Conservation (phyloP, 106 monocot species). For the Dactylorhiza incarnata region DNA sequence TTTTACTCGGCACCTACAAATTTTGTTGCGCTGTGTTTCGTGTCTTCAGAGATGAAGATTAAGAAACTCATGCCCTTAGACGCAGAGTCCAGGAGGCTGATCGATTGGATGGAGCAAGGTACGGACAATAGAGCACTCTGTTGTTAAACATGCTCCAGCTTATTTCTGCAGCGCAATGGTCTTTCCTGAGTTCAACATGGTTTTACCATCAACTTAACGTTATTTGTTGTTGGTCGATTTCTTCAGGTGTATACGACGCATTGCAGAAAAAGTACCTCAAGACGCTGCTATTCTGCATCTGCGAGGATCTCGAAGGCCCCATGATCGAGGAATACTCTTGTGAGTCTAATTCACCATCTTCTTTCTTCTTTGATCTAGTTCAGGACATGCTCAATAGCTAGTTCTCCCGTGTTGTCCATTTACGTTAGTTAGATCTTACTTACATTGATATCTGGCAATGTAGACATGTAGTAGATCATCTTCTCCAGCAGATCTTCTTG, state of each 20-base stretch:
- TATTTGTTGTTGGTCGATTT: neutral
- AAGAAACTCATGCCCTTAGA: slow-evolving; percentile 99
- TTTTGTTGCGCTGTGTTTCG: neutral
- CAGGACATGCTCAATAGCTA: neutral
- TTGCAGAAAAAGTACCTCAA: slow-evolving; percentile 96
- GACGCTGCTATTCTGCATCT: slow-evolving; percentile 90
- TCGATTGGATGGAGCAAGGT: slow-evolving; percentile 99
- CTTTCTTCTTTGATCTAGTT: neutral
- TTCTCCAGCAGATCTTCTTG: neutral
- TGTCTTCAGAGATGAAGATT: slow-evolving; percentile 86
- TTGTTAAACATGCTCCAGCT: neutral
- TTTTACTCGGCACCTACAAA: neutral
- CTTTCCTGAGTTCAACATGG: neutral
- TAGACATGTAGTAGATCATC: neutral
- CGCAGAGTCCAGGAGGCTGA: slow-evolving; percentile 76
- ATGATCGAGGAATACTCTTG: slow-evolving; percentile 97
- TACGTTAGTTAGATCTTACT: neutral
- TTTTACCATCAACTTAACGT: neutral
- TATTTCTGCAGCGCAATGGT: neutral
- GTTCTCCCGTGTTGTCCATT: neutral
- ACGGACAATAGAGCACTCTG: neutral
- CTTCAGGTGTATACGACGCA: slow-evolving; percentile 87
- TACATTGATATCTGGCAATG: neutral
- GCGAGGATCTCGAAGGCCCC: slow-evolving; percentile 76
- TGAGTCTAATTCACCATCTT: slow-evolving; percentile 13